Base-by-base conservation (phyloP, 1,284 basidiomycete species). In the Rhodotorula sp. region DNA sequence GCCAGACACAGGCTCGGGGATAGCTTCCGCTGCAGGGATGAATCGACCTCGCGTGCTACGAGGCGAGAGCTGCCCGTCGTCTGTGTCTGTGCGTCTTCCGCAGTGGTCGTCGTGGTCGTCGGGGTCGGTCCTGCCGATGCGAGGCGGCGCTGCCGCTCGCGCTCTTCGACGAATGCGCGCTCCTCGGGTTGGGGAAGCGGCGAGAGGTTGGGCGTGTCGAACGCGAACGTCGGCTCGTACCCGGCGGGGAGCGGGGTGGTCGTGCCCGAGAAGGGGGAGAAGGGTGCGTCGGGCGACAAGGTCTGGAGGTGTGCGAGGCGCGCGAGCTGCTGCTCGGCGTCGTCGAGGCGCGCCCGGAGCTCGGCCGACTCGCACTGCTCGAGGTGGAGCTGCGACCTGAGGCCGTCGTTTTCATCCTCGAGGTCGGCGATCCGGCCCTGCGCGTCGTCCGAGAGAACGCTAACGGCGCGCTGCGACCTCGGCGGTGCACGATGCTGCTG, bases 11-110 rank as follows among this genome's bases (percentile, higher is more conserved):
- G 58, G 29, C 21, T 44, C 34, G 48, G 48, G 36, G 61, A 63
- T 44, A 72, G 66, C 67, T 69, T 72, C 70, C 70, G 70, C 70
- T 57, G 70, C 70, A 72, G 70, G 70, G 70, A 72, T 39, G 29
- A 29, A 22, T 71, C 66, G 25, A 50, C 70, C 70, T 72, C 70
- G 70, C 70, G 70, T 72, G 70, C 70, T 68, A 72, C 70, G 70
- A 72, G 70, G 70, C 70, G 70, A 71, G 66, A 68, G 70, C 64
- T 72, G 61, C 55, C 66, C 46, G 48, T 54, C 57, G 36, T 44
- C 50, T 63, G 37, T 27, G 32, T 54, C 51, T 27, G 48, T 36
- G 39, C 41, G 37, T 34, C 57, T 15, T 56, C n/a, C 15, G 25
- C 44, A 32, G 13, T 10, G 58, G 13, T 25, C 29, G 41, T 61